A percentile compares a stretch with the other conserved stretches of the same genome.
phyloP scores from a whole-genome alignment of 371 early-diverging fungal species.

The Zopfochytrium polystomum region DNA sequence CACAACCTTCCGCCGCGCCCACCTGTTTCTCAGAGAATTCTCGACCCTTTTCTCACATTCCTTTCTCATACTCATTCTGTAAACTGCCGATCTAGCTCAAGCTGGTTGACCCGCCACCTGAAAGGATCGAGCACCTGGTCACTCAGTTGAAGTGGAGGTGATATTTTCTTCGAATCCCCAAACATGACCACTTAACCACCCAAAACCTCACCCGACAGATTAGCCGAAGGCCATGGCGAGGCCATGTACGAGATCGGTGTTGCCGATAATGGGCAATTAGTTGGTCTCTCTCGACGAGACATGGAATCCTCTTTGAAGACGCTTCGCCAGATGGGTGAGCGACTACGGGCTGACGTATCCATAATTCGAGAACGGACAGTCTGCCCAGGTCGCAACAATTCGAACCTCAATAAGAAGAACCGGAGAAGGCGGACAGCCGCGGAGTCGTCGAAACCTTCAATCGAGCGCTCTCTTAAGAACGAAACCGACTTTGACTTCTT shows the following conservation, averaged over 20 bases:
- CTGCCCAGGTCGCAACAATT: not conserved
- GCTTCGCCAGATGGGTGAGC: constrained; percentile 59
- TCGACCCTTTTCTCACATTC: not conserved
- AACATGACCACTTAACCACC: not conserved
- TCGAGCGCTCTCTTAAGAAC: constrained; percentile 7
- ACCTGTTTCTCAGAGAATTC: not conserved
- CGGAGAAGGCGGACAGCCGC: constrained; percentile 5
- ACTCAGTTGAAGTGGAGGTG: constrained; percentile 90
- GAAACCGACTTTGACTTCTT: constrained; percentile 4
- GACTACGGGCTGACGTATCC: constrained; percentile 40
- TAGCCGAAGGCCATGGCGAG: constrained; percentile 85
- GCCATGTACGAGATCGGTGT: constrained; percentile 90
- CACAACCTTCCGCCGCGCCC: too few species aligned
- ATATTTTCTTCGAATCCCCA: not conserved
- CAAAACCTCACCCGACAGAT: too few species aligned
- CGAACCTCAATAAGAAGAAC: not conserved
- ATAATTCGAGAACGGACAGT: constrained; percentile 34
- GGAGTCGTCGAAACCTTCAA: not conserved
- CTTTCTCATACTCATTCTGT: not conserved
- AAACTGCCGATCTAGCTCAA: constrained; percentile 56
- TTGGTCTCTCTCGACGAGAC: constrained; percentile 64
- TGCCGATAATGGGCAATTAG: constrained; percentile 76
- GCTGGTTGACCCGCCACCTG: constrained; percentile 66
- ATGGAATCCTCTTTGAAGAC: constrained; percentile 62
- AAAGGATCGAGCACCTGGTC: constrained; percentile 78